A percentile compares a stretch with the other conserved stretches of the same genome.
Evolutionary conservation across 495 filamentous ascomycete genomes (phyloP).

Genomic region (Aspergillus ellipticus): DNA sequence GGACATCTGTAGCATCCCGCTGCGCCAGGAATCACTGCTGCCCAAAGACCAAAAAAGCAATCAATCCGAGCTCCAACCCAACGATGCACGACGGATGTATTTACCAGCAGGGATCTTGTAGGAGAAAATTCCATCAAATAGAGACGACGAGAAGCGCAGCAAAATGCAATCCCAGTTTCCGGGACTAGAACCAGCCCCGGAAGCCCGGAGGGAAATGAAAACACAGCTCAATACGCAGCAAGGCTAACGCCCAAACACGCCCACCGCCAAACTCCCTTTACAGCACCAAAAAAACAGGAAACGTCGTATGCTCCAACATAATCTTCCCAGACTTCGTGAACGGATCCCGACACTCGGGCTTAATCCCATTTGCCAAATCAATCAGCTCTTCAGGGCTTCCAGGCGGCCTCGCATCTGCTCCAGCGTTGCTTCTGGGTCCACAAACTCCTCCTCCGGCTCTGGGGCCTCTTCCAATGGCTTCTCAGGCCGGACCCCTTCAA

Average conservation of each 20-base stretch:
- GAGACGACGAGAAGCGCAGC: neutral
- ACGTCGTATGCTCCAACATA: neutral
- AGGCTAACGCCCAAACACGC: slow-evolving; percentile 11
- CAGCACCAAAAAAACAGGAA: neutral
- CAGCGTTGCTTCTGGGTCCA: slow-evolving; percentile 80
- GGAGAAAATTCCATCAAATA: neutral
- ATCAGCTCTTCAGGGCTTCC: slow-evolving; percentile 86
- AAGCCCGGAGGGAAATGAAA: slow-evolving; percentile 2
- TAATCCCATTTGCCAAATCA: neutral
- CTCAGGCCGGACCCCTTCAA: slow-evolving; percentile 50
- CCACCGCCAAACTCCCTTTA: slow-evolving; percentile 17
- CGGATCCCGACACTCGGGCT: neutral
- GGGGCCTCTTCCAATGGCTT: slow-evolving; percentile 55
- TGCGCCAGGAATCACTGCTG: slow-evolving; percentile 6
- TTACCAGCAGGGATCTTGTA: neutral
- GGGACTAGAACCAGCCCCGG: slow-evolving; percentile 13
- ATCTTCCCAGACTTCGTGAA: neutral
- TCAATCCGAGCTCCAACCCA: neutral
- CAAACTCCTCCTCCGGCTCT: slow-evolving; percentile 67
- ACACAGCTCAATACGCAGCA: neutral
- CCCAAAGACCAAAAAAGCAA: neutral
- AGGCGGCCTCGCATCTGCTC: slow-evolving; percentile 89
- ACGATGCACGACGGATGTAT: neutral
- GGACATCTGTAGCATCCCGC: neutral
- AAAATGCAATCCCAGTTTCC: neutral